phyloP scores from a whole-genome alignment of 192 early-diverging fungal genomes.

The Diversispora eburnea region DNA sequence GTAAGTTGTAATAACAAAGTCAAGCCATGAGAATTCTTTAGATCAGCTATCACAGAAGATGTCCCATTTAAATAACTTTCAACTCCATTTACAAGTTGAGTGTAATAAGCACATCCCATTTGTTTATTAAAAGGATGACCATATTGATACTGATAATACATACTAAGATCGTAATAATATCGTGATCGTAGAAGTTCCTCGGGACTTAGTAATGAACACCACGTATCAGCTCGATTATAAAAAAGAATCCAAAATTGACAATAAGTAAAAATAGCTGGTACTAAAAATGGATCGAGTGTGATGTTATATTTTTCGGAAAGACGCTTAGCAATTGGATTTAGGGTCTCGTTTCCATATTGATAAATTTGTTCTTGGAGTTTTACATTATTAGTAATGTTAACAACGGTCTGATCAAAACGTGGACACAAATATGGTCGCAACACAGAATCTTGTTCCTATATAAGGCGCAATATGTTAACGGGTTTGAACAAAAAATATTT shows the following conservation, averaged over 20 bases:
- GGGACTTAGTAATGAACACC: constrained; percentile 14
- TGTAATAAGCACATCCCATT: not conserved
- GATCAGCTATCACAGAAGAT: not conserved
- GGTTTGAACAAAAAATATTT: too few relatives aligned
- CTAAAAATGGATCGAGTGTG: not conserved
- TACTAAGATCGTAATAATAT: not conserved
- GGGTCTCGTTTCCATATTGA: not conserved
- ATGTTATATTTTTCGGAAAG: not conserved
- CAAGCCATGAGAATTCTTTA: not conserved
- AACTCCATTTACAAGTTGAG: not conserved
- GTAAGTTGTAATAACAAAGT: not conserved
- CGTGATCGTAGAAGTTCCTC: not conserved
- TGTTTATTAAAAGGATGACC: not conserved
- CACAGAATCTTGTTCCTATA: not conserved
- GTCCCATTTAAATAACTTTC: not conserved
- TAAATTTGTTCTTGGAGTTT: not conserved
- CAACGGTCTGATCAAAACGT: not conserved
- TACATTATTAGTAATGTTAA: not conserved
- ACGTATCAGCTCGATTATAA: constrained; percentile 3
- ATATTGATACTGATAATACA: not conserved
- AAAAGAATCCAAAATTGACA: not conserved
- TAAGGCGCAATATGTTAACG: not conserved
- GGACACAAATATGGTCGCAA: not conserved
- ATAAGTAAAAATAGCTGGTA: not conserved
- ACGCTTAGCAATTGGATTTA: not conserved